Evolutionary conservation across 106 monocot genomes (phyloP).

Genomic region (Dendrobium nobile): DNA sequence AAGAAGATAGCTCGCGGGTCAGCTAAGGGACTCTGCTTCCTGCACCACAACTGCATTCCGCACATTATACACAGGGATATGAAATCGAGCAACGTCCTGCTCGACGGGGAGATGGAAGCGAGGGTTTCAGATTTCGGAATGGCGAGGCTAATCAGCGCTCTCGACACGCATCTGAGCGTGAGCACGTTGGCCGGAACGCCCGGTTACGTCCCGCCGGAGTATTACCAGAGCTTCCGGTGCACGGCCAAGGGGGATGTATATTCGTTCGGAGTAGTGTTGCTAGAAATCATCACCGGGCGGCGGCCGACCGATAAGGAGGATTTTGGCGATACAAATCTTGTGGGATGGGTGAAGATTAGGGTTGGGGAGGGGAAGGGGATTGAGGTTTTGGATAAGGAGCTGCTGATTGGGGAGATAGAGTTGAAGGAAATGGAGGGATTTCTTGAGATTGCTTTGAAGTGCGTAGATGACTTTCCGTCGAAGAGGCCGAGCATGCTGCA

Average conservation of each 20-base stretch:
- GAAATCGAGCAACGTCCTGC: constrained; percentile 81
- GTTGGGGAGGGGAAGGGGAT: constrained; percentile 34
- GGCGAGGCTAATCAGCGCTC: constrained; percentile 73
- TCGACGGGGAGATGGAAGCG: constrained; percentile 70
- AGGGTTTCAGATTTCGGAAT: constrained; percentile 81
- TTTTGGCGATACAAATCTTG: constrained; percentile 74
- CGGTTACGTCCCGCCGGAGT: constrained; percentile 80
- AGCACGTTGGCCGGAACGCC: constrained; percentile 80
- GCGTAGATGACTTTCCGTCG: constrained; percentile 73
- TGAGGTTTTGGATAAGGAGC: constrained; percentile 55
- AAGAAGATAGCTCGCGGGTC: constrained; percentile 61
- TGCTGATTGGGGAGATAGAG: constrained; percentile 17
- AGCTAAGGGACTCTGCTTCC: constrained; percentile 68
- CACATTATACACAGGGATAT: constrained; percentile 86
- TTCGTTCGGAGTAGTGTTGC: constrained; percentile 73
- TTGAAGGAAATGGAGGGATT: constrained; percentile 50
- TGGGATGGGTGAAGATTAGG: constrained; percentile 72
- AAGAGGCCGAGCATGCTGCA: constrained; percentile 78
- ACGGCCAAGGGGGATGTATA: constrained; percentile 74
- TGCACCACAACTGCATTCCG: constrained; percentile 85
- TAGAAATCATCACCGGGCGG: constrained; percentile 64
- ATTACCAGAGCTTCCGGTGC: constrained; percentile 85
- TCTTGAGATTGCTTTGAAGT: constrained; percentile 52
- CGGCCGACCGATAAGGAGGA: constrained; percentile 74
- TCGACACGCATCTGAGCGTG: constrained; percentile 82